Evolutionary conservation across 441 rosid genomes (phyloP).

Genomic region (Erodium moschatum): DNA sequence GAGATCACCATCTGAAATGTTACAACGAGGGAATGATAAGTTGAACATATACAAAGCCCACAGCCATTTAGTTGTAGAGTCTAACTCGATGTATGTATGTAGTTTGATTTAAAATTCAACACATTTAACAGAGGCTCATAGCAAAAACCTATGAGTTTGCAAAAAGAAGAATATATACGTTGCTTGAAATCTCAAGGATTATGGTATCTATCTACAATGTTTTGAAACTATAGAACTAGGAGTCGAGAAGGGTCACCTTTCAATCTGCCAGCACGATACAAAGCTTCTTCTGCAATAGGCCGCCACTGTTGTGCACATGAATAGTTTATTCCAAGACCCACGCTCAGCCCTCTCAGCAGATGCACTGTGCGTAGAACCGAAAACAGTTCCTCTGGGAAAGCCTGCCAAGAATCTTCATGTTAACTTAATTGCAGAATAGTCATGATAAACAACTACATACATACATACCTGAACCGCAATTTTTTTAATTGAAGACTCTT

Average conservation of each 20-base stretch:
- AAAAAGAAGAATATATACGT: no score
- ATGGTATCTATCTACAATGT: no score
- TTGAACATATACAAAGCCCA: no score
- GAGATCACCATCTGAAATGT: neutral
- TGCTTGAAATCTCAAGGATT: no score
- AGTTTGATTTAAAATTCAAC: no score
- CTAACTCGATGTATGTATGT: no score
- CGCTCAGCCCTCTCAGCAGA: conserved; percentile 84
- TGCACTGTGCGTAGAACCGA: conserved; percentile 77
- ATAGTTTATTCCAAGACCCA: conserved; percentile 77
- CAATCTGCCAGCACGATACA: conserved; percentile 60
- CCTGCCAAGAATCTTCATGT: conserved; percentile 27
- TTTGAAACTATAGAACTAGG: no score
- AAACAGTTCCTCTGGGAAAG: conserved; percentile 84
- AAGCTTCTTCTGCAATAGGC: conserved; percentile 77
- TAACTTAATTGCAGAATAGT: neutral
- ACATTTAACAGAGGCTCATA: no score
- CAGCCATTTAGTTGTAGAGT: no score
- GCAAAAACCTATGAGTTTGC: no score
- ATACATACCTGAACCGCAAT: conserved; percentile 56
- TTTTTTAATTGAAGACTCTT: conserved; percentile 74
- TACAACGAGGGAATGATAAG: neutral
- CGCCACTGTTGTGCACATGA: conserved; percentile 85
- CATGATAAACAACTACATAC: neutral
- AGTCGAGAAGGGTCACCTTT: conserved; percentile 28